Evolutionary conservation across 2,329 filamentous ascomycete genomes (phyloP).

Genomic region (Xylariomycetidae sp.): DNA sequence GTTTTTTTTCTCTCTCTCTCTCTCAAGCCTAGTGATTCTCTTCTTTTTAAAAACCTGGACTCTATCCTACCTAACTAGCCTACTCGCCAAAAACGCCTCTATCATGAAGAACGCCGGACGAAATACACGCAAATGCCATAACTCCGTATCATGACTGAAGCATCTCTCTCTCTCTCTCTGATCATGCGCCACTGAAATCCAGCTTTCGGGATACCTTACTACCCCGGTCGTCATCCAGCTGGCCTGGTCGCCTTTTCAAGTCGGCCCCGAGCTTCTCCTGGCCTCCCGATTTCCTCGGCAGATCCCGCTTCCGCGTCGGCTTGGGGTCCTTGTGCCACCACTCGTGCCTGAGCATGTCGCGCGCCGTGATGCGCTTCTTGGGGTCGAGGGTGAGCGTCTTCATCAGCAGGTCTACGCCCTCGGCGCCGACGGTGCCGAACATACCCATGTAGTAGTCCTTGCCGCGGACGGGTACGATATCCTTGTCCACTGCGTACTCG

Average conservation of each 20-base stretch:
- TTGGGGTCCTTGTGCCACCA: constrained; percentile 85
- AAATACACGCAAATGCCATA: too few species aligned
- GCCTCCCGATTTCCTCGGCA: constrained; percentile 73
- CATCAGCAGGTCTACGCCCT: constrained; percentile 85
- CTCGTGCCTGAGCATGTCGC: constrained; percentile 71
- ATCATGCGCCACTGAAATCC: constrained; percentile 60
- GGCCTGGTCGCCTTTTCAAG: constrained; percentile 69
- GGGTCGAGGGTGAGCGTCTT: constrained; percentile 82
- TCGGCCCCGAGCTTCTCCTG: constrained; percentile 75
- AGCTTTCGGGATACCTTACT: constrained; percentile 79
- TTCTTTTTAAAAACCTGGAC: too few species aligned
- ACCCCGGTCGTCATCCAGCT: constrained; percentile 63
- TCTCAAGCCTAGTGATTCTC: too few species aligned
- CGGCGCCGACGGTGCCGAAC: constrained; percentile 75
- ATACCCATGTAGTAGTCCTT: constrained; percentile 68
- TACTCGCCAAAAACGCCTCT: too few species aligned
- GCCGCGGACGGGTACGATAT: constrained; percentile 55
- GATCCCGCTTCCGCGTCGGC: constrained; percentile 74
- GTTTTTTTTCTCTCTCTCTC: too few species aligned
- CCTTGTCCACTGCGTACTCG: constrained; percentile 70
- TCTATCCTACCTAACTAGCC: too few species aligned
- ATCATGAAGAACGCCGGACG: too few species aligned
- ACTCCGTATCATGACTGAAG: constrained; percentile 3
- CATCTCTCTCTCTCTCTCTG: constrained; percentile 11
- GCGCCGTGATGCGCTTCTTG: constrained; percentile 73